Percentiles rank a stretch among this genome's conserved stretches.
Evolutionary conservation across 208 protist species (phyloP).

Genomic region (Trypanosoma cruzi): DNA sequence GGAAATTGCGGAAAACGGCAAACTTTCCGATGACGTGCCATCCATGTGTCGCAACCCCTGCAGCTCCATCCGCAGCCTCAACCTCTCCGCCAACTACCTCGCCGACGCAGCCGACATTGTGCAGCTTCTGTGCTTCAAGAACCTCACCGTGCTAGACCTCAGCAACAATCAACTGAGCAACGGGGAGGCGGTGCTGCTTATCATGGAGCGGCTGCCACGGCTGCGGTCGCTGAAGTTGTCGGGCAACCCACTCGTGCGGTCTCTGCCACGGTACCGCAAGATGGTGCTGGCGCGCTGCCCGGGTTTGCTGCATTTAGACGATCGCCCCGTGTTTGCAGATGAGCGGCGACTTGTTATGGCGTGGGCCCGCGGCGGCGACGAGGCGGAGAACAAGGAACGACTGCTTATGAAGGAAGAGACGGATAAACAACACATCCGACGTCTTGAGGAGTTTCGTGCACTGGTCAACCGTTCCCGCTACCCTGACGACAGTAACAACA

Average conservation of each 20-base stretch:
- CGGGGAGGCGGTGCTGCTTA: constrained; percentile 72
- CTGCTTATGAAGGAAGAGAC: constrained; percentile 67
- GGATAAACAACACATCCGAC: constrained; percentile 38
- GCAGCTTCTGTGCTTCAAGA: constrained; percentile 68
- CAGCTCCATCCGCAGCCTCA: constrained; percentile 82
- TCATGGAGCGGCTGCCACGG: constrained; percentile 79
- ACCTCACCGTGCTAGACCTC: constrained; percentile 89
- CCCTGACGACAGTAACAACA: not conserved
- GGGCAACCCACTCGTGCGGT: constrained; percentile 89
- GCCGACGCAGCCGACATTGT: constrained; percentile 47
- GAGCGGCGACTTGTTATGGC: constrained; percentile 88
- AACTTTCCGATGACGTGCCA: constrained; percentile 26
- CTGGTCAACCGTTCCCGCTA: constrained; percentile 32
- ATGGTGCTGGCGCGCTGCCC: constrained; percentile 66
- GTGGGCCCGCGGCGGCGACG: constrained; percentile 82
- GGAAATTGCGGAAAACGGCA: constrained; percentile 15
- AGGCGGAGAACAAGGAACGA: constrained; percentile 69
- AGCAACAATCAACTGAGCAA: constrained; percentile 91
- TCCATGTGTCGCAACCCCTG: constrained; percentile 51
- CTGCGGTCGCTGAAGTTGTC: constrained; percentile 87
- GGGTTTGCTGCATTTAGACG: constrained; percentile 90
- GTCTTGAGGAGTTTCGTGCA: constrained; percentile 77
- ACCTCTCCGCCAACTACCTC: constrained; percentile 86
- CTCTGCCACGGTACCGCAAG: constrained; percentile 88
- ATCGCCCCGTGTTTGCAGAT: constrained; percentile 87